These are phyloP conservation scores for Quercus phellos DNA, from an alignment of 331 rosid species.

Conservation along the genomic window DNA sequence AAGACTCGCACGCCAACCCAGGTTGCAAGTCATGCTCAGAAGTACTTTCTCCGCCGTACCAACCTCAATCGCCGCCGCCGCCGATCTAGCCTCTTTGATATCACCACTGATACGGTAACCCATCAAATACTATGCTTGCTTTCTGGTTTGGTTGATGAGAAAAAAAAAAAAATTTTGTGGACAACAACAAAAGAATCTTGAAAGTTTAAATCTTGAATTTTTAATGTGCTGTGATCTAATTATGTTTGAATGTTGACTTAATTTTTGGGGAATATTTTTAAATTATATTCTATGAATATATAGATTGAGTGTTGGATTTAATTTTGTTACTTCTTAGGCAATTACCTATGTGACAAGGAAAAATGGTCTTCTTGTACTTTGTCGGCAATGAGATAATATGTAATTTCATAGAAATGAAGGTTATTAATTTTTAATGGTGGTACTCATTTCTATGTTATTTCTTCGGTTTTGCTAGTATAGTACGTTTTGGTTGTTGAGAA, in stretches of 20 bases:
- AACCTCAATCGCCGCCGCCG: conserved; percentile 98
- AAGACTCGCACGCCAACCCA: conserved; percentile 96
- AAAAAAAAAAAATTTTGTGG: not conserved
- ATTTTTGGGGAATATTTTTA: too few relatives aligned
- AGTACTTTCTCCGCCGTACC: conserved; percentile 81
- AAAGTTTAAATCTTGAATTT: not conserved
- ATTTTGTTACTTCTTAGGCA: too few relatives aligned
- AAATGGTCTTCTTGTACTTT: not conserved
- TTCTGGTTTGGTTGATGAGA: not conserved
- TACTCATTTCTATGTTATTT: not conserved
- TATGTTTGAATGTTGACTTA: too few relatives aligned
- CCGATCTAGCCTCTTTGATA: conserved; percentile 95
- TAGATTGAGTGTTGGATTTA: too few relatives aligned
- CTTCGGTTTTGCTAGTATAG: not conserved
- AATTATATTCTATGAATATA: too few relatives aligned
- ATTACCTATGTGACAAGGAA: too few relatives aligned
- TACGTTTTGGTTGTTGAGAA: not conserved
- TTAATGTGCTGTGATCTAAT: not conserved
- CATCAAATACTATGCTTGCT: not conserved
- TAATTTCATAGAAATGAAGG: not conserved
- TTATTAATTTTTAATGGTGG: not conserved
- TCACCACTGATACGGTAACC: conserved; percentile 82
- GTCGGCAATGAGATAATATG: not conserved
- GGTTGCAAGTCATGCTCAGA: conserved; percentile 99
- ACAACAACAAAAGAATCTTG: not conserved